A percentile compares a stretch with the other conserved stretches of the same genome.
These are phyloP conservation scores for Pythium phragmitis DNA, from an alignment of 352 stramenopile species.

Conservation along the genomic window DNA sequence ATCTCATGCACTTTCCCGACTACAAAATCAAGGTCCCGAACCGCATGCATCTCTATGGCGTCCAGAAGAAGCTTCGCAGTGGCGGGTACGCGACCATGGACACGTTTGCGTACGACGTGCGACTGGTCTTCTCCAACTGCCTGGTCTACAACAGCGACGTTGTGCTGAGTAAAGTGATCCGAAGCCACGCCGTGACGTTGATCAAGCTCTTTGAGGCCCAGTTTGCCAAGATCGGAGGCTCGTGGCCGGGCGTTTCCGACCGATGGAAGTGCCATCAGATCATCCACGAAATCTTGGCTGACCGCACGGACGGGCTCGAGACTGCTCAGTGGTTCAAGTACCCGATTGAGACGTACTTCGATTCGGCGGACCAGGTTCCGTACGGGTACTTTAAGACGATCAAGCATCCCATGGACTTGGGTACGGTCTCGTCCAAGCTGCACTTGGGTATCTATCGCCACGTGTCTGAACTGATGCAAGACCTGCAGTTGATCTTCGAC, in stretches of 20 bases:
- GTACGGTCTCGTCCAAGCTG: slow-evolving; percentile 68
- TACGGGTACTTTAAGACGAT: slow-evolving; percentile 84
- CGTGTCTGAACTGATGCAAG: slow-evolving; percentile 50
- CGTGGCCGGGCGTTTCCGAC: slow-evolving; percentile 64
- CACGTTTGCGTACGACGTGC: slow-evolving; percentile 76
- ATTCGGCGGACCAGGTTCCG: slow-evolving; percentile 78
- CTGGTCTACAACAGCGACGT: slow-evolving; percentile 89
- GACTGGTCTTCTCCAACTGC: slow-evolving; percentile 87
- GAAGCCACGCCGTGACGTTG: slow-evolving; percentile 77
- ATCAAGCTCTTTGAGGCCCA: slow-evolving; percentile 82
- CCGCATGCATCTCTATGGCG: slow-evolving; percentile 83
- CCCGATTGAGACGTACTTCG: slow-evolving; percentile 81
- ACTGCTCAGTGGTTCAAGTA: slow-evolving; percentile 89
- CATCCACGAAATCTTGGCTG: slow-evolving; percentile 70
- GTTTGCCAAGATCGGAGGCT: slow-evolving; percentile 66
- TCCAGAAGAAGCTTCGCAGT: slow-evolving; percentile 82
- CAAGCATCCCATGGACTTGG: slow-evolving; percentile 79
- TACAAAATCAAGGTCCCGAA: slow-evolving; percentile 84
- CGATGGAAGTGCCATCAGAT: slow-evolving; percentile 87
- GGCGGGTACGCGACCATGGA: slow-evolving; percentile 63
- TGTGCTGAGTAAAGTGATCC: slow-evolving; percentile 79
- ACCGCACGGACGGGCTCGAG: slow-evolving; percentile 73
- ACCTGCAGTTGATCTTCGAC: slow-evolving; percentile 81
- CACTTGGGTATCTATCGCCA: slow-evolving; percentile 71
- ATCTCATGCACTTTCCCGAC: slow-evolving; percentile 80